Base-by-base conservation (phyloP, 2,329 filamentous ascomycete genomes). In the Raffaelea deltoideospora region DNA sequence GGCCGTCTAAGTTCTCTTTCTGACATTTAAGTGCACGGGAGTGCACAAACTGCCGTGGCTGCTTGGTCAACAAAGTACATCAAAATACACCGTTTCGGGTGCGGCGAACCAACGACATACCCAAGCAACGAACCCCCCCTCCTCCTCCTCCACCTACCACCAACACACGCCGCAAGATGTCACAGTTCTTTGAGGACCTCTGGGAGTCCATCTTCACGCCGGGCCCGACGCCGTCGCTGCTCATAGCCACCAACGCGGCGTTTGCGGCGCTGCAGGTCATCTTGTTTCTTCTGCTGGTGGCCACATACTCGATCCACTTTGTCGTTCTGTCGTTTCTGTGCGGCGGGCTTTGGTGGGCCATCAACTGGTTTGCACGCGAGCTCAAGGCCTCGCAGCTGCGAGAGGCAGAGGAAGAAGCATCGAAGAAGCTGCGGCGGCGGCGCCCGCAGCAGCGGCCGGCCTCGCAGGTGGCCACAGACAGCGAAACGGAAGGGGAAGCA, bases 191-290 rank as follows among this genome's bases (percentile, higher is more conserved):
- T 43, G 67, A 75, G 52, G 74, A 87, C 47, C 79, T 95, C 42
- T 93, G 85, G 81, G 72, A 81, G 53, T 92, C 84, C 52, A 77
- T 96, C 65, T 95, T 96, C 69, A 90, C 80, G 5, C 83, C 88
- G 1, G 90, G 90, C 39, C 75, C 88, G 33, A 95, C 87, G 1
- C 84, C 84, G 13, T 82, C 83, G 33, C 76, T 98, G 45, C 70
- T 96, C 39, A 62, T 87, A 52, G 90, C 90, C 41, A 92, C 90
- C 41, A 96, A 98, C 60, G 75, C 68, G 53, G 79, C 83, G 42
- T 98, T 98, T 56, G 86, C 77, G 44, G 73, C 75, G 30, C 77
- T 98, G 15, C 90, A 96, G 58, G 41, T 80, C 43, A 67, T 93
- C 30, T 76, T 96, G 47, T 59, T 84, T 45, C 57, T 61, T 37